Conservation (phyloP, 805 yeast genomes). For the Wickerhamomyces sydowiorum region DNA sequence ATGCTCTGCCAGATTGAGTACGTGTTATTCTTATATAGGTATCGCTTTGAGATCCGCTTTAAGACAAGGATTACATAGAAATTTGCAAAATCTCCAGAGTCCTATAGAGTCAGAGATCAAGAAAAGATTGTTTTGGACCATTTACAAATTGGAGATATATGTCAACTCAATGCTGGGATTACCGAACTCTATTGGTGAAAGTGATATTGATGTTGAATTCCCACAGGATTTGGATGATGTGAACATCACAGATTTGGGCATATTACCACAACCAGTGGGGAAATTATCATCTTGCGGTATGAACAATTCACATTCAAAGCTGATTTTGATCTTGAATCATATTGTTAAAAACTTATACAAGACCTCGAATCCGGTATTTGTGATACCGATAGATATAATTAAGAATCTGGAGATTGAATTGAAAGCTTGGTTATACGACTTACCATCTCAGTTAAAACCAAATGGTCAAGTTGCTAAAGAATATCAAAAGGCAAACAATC, state of each 20-base stretch:
- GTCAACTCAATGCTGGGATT: constrained; percentile 85
- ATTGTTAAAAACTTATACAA: constrained; percentile 75
- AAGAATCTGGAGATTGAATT: constrained; percentile 66
- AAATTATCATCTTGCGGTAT: constrained; percentile 38
- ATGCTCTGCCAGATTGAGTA: constrained; percentile 80
- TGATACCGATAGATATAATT: constrained; percentile 41
- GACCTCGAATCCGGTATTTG: constrained; percentile 31
- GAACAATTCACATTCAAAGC: constrained; percentile 78
- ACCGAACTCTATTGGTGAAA: constrained; percentile 70
- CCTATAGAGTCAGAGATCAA: constrained; percentile 79
- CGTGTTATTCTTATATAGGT: constrained; percentile 87
- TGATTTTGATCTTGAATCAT: constrained; percentile 64
- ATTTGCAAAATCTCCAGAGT: constrained; percentile 40
- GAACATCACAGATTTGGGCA: constrained; percentile 36
- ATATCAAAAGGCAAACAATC: constrained; percentile 68
- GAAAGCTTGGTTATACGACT: constrained; percentile 63
- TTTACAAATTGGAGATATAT: constrained; percentile 86
- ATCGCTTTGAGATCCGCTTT: constrained; percentile 79
- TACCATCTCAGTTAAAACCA: constrained; percentile 73
- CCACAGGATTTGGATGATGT: constrained; percentile 86
- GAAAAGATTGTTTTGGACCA: constrained; percentile 82
- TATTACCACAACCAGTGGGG: constrained; percentile 27
- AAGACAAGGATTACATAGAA: constrained; percentile 76
- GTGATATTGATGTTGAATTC: constrained; percentile 81
- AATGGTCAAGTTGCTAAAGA: constrained; percentile 29